Evolutionary conservation across 2,329 filamentous ascomycete species (phyloP).

Genomic region (Colletotrichum orbiculare): DNA sequence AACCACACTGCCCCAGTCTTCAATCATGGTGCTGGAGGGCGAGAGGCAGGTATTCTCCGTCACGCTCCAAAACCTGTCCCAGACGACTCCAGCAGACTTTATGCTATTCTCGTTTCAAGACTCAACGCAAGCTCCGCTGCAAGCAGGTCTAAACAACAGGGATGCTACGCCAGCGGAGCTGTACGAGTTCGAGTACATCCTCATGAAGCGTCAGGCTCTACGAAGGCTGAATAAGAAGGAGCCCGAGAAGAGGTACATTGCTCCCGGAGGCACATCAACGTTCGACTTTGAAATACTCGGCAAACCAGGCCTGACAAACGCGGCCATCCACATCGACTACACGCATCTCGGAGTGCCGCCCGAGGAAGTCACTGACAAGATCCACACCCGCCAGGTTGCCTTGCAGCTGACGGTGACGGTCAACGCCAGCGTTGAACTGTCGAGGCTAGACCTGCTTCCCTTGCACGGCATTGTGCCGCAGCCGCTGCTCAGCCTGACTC

Average conservation of each 20-base stretch:
- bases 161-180: conserved; percentile 82
- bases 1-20: conserved; percentile 83
- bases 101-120: conserved; percentile 90
- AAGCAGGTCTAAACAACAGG: conserved; percentile 78
- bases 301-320: conserved; percentile 84
- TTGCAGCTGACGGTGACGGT: conserved; percentile 89
- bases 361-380: conserved; percentile 76
- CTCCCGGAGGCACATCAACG: conserved; percentile 72
- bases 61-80: conserved; percentile 82
- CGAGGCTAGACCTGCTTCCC: conserved; percentile 81
- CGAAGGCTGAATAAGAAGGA: conserved; percentile 61
- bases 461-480: conserved; percentile 74
- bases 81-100: conserved; percentile 79
- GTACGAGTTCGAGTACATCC: conserved; percentile 86
- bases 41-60: conserved; percentile 83
- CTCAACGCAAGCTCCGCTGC: conserved; percentile 82
- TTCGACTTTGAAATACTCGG: conserved; percentile 89
- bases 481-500: conserved; percentile 64
- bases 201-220: conserved; percentile 79
- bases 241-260: conserved; percentile 68
- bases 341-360: conserved; percentile 78
- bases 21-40: conserved; percentile 92
- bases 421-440: conserved; percentile 88
- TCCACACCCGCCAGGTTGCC: conserved; percentile 86
- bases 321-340: conserved; percentile 86